A percentile compares a stretch with the other conserved stretches of the same genome.
phyloP scores from a whole-genome alignment of 2,329 filamentous ascomycete species.

The Fusarium xyrophilum region DNA sequence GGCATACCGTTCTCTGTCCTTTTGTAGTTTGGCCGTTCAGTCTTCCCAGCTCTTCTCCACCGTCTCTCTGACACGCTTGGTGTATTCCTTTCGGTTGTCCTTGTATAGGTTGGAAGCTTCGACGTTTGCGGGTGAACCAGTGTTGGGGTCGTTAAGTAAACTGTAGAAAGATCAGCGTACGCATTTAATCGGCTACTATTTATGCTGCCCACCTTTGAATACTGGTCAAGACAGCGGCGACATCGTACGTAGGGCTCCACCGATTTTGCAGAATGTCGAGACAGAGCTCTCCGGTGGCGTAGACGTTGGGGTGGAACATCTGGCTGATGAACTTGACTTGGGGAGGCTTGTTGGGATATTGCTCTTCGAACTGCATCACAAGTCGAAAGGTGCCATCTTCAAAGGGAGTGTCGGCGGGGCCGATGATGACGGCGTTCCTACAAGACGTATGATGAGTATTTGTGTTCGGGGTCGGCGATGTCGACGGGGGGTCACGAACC shows the following conservation, averaged over 20 bases:
- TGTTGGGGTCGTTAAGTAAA: conserved; percentile 96
- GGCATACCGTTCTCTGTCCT: conserved; percentile 32
- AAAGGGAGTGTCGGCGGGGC: conserved; percentile 94
- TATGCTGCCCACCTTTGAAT: conserved; percentile 78
- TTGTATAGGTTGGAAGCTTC: conserved; percentile 99
- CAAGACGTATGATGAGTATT: conserved; percentile 31
- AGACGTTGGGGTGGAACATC: conserved; percentile 99
- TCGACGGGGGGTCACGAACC: conserved; percentile 61
- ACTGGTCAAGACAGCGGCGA: conserved; percentile 94
- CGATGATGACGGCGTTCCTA: conserved; percentile 99
- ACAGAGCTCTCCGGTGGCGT: conserved; percentile 94
- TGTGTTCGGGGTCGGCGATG: conserved; percentile 7
- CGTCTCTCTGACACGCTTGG: conserved; percentile 91
- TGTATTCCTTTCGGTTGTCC: conserved; percentile 96
- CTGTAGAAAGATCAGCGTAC: conserved; percentile 57
- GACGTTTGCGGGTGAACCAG: conserved; percentile 96
- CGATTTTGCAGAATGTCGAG: conserved; percentile 96
- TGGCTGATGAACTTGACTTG: conserved; percentile 98
- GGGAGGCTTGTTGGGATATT: conserved; percentile 97
- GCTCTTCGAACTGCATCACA: conserved; percentile 99
- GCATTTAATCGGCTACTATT: neutral
- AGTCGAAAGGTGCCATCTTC: conserved; percentile 97
- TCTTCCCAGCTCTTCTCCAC: conserved; percentile 99
- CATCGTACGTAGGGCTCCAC: conserved; percentile 99
- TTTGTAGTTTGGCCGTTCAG: conserved; percentile 48